Evolutionary conservation across 768 basidiomycete genomes (phyloP).

Genomic region (Amanita subjunquillea): DNA sequence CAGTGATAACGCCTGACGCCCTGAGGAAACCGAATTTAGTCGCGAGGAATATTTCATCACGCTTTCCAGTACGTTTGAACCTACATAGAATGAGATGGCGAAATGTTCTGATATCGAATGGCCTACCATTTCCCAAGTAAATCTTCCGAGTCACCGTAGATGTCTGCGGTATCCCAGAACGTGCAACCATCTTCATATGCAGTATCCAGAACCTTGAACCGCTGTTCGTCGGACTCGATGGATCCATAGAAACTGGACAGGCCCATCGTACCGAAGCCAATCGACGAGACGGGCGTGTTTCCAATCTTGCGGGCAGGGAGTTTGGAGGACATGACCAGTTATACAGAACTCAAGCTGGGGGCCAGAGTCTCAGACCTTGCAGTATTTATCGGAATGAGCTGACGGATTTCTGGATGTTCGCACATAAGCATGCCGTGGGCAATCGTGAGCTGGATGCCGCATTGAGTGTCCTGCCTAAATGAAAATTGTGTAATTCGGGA

Average conservation of each 20-base stretch:
- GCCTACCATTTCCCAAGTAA: conserved; percentile 33
- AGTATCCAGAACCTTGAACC: conserved; percentile 44
- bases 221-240: conserved; percentile 40
- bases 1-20: conserved; percentile 11
- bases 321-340: neutral
- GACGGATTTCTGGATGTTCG: too few relatives aligned
- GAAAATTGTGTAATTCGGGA: too few relatives aligned
- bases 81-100: conserved; percentile 10
- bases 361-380: too few relatives aligned
- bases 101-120: neutral
- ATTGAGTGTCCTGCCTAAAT: too few relatives aligned
- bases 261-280: conserved; percentile 58
- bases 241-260: conserved; percentile 35
- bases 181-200: conserved; percentile 31
- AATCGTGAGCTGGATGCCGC: too few relatives aligned
- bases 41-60: conserved; percentile 47
- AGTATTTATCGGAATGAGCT: too few relatives aligned
- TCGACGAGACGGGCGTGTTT: conserved; percentile 30
- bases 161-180: conserved; percentile 39
- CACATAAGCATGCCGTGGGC: too few relatives aligned
- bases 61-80: conserved; percentile 42
- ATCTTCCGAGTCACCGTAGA: conserved; percentile 35
- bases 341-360: neutral
- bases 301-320: conserved; percentile 27
- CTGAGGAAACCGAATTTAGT: conserved; percentile 31